phyloP scores from a whole-genome alignment of 2,329 filamentous ascomycete species.

The Daldinia sp. region DNA sequence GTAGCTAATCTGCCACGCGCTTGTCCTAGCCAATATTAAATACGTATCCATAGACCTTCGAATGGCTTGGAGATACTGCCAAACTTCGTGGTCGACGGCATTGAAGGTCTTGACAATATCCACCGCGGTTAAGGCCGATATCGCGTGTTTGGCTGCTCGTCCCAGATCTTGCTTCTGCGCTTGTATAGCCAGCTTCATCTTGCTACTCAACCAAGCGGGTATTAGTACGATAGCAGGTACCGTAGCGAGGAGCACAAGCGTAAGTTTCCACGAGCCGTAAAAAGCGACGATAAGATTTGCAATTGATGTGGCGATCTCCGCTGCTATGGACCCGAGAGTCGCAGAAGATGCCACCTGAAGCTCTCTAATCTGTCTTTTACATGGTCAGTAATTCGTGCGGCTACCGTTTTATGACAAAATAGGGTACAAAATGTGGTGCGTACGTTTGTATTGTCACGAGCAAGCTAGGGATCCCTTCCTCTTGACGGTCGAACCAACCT shows the following conservation, averaged over 20 bases:
- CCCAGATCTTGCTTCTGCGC: conserved; percentile 76
- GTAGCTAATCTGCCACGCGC: conserved; percentile 78
- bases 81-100: conserved; percentile 75
- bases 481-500: conserved; percentile 82
- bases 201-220: conserved; percentile 70
- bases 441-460: conserved; percentile 80
- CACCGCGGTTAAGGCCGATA: conserved; percentile 77
- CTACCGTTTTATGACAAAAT: background rate
- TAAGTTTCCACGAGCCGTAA: conserved; percentile 85
- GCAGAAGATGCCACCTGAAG: conserved; percentile 84
- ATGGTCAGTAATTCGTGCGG: conserved; percentile 40
- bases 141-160: conserved; percentile 77
- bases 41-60: conserved; percentile 72
- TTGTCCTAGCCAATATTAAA: conserved; percentile 74
- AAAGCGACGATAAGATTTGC: conserved; percentile 79
- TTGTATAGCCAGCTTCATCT: conserved; percentile 74
- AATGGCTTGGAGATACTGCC: conserved; percentile 71
- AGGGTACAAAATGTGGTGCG: background rate
- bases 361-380: conserved; percentile 80
- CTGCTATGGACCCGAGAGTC: conserved; percentile 77
- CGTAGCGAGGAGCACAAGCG: conserved; percentile 80
- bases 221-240: conserved; percentile 75
- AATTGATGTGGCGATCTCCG: conserved; percentile 72
- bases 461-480: conserved; percentile 78
- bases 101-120: conserved; percentile 91